Percentiles rank a stretch among this genome's conserved stretches.
These are phyloP conservation scores for Dactylonectria estremocensis DNA, from an alignment of 2,329 filamentous ascomycete species.

Conservation along the genomic window DNA sequence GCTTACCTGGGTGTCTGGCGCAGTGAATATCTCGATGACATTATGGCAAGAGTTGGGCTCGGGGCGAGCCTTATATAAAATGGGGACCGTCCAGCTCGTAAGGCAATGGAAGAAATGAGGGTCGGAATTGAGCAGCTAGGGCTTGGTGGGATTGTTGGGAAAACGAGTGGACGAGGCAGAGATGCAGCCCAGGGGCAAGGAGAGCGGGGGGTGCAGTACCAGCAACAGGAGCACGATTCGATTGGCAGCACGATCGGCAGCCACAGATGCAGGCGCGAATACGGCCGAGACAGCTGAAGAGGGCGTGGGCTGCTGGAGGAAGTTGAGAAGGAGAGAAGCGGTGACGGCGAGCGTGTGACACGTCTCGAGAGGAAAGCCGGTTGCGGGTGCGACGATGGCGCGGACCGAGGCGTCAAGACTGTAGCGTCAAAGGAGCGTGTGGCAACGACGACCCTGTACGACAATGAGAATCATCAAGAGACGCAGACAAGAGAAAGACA, in stretches of 20 bases:
- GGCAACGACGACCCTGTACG: not conserved
- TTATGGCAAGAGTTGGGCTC: slow-evolving; percentile 42
- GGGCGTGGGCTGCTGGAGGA: not conserved
- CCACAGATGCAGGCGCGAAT: not conserved
- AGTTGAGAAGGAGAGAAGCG: slow-evolving; percentile 9
- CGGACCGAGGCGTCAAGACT: not conserved
- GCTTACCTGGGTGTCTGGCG: slow-evolving; percentile 57
- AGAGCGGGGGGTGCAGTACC: slow-evolving; percentile 19
- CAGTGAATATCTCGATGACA: slow-evolving; percentile 58
- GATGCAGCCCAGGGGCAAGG: slow-evolving; percentile 7
- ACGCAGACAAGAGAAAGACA: slow-evolving; percentile 2
- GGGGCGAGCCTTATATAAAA: slow-evolving; percentile 43
- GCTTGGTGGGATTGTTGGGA: slow-evolving; percentile 25
- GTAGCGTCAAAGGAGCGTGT: not conserved
- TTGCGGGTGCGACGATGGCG: not conserved
- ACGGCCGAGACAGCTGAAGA: slow-evolving; percentile 14
- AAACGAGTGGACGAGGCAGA: slow-evolving; percentile 23
- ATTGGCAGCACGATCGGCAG: not conserved
- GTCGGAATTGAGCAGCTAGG: slow-evolving; percentile 16
- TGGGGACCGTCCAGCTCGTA: slow-evolving; percentile 23
- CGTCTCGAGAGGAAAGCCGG: not conserved
- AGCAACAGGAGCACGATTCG: slow-evolving; percentile 1
- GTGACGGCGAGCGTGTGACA: slow-evolving; percentile 1
- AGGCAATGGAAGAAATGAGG: slow-evolving; percentile 22
- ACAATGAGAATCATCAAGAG: not conserved